These are phyloP conservation scores for Sclerotiophoma versabilis DNA, from an alignment of 2,329 filamentous ascomycete species.

Conservation along the genomic window DNA sequence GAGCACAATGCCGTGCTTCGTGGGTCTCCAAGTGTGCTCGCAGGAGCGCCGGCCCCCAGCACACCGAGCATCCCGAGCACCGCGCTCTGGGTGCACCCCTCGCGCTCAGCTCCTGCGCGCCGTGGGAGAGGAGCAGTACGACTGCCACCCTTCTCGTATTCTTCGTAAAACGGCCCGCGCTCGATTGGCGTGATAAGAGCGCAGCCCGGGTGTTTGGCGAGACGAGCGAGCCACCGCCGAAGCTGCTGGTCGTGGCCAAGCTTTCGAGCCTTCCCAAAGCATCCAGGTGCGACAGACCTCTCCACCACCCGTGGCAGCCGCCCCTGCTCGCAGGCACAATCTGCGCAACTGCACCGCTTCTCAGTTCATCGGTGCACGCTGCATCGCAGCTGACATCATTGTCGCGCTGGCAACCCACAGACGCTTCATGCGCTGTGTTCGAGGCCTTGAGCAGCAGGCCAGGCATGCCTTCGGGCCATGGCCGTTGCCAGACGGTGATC, in stretches of 20 bases:
- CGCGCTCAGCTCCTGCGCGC: constrained; percentile 5
- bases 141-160: constrained; percentile 10
- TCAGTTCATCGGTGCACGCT: background rate
- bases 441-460: constrained; percentile 1
- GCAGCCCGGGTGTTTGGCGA: constrained; percentile 22
- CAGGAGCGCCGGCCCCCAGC: constrained; percentile 8
- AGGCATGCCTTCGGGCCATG: background rate
- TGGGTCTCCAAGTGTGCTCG: background rate
- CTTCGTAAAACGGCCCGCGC: constrained; percentile 3
- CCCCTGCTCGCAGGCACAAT: constrained; percentile 18
- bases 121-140: constrained; percentile 3
- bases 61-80: constrained; percentile 21
- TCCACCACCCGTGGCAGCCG: constrained; percentile 12
- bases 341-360: constrained; percentile 19
- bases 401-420: constrained; percentile 9
- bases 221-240: constrained; percentile 17
- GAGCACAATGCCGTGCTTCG: constrained; percentile 20
- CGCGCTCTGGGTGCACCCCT: background rate
- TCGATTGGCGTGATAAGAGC: constrained; percentile 26
- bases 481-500: constrained; percentile 3
- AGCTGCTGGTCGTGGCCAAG: background rate
- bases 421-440: constrained; percentile 12
- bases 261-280: constrained; percentile 21
- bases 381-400: constrained; percentile 15
- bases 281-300: constrained; percentile 32